Conservation (phyloP, 306 rosid genomes). For the Ammopiptanthus mongolicus region DNA sequence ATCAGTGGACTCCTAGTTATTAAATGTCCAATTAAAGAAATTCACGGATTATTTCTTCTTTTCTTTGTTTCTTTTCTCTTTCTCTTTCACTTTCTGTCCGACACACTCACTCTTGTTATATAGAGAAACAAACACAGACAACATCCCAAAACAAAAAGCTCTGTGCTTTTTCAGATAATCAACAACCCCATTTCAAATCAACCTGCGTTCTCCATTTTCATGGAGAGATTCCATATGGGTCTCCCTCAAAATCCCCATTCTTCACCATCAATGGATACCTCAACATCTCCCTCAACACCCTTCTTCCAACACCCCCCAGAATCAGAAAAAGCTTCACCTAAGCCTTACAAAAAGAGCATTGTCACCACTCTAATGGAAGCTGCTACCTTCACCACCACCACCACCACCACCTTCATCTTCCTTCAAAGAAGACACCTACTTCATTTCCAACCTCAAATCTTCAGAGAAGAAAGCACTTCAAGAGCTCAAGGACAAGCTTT, state of each 20-base stretch:
- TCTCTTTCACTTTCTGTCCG: not conserved
- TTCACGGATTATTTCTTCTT: no score
- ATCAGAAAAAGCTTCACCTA: conserved; percentile 34
- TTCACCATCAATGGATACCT: conserved; percentile 36
- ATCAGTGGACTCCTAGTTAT: no score
- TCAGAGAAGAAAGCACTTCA: conserved; percentile 63
- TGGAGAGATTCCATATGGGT: conserved; percentile 33
- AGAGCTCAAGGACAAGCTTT: conserved; percentile 56
- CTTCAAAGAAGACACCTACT: conserved; percentile 74
- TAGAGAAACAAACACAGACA: not conserved
- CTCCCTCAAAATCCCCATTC: conserved; percentile 3
- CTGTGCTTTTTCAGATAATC: not conserved
- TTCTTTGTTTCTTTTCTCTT: not conserved
- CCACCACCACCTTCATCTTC: conserved; percentile 15
- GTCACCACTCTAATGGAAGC: conserved; percentile 54
- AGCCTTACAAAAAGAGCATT: conserved; percentile 52
- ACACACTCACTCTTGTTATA: not conserved
- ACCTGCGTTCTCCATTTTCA: not conserved
- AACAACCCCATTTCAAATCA: not conserved
- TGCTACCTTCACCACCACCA: conserved; percentile 33
- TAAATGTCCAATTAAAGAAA: no score
- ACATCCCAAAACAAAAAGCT: not conserved
- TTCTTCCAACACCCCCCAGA: conserved; percentile 37
- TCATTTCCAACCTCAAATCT: conserved; percentile 50
- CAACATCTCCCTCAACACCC: conserved; percentile 13